Percentiles rank a stretch among this genome's conserved stretches.
Evolutionary conservation across 1,139 yeast genomes (phyloP).

Genomic region (Sugiyamaella xylanicola): DNA sequence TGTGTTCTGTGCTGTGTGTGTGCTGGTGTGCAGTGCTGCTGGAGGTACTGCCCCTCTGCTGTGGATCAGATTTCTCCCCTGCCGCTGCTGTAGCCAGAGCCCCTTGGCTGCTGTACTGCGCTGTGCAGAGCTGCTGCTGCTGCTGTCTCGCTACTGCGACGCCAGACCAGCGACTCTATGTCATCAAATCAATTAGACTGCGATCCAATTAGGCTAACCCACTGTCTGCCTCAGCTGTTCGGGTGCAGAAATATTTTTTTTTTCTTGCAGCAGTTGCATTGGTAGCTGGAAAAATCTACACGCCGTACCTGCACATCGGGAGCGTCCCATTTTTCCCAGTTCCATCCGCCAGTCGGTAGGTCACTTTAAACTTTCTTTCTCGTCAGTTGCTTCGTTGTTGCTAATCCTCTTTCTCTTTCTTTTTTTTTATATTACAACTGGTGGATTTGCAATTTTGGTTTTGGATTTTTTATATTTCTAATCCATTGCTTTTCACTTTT

Average conservation of each 20-base stretch:
- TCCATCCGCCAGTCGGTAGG: neutral
- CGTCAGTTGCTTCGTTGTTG: slow-evolving; percentile 15
- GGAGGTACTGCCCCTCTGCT: no score
- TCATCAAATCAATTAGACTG: neutral
- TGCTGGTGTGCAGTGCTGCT: no score
- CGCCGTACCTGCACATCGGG: slow-evolving; percentile 15
- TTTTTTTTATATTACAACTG: neutral
- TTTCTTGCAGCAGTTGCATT: neutral
- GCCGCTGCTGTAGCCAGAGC: no score
- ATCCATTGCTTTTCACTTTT: neutral
- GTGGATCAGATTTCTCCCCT: no score
- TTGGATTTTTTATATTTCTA: neutral
- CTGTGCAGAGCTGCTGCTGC: no score
- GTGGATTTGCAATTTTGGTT: neutral
- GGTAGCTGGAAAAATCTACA: neutral
- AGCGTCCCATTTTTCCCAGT: neutral
- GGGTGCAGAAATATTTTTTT: slow-evolving; percentile 8
- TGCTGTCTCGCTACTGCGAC: no score
- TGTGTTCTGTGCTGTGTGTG: no score
- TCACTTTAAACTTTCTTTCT: neutral
- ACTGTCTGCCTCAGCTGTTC: neutral
- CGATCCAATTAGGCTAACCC: neutral
- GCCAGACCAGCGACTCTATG: no score
- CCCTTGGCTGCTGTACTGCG: neutral
- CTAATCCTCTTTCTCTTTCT: slow-evolving; percentile 5